Conservation (phyloP, 176 grass and related monocot species). For the Typha latifolia region DNA sequence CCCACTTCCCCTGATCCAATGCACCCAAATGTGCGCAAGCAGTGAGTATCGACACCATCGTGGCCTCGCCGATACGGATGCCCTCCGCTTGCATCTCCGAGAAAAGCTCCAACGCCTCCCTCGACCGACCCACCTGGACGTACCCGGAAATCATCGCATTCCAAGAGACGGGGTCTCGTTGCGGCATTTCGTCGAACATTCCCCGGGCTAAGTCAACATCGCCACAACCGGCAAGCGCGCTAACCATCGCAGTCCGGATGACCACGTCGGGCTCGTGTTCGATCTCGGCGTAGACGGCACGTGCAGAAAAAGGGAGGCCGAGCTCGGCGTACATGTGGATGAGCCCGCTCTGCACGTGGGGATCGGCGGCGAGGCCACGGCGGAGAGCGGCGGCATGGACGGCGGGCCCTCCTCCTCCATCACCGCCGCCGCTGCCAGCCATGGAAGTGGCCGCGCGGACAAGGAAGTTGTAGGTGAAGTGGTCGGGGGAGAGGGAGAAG, state of each 20-base stretch:
- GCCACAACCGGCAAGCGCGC: slow-evolving; percentile 11
- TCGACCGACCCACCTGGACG: slow-evolving; percentile 35
- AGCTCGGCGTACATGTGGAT: slow-evolving; percentile 67
- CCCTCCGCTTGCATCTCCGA: slow-evolving; percentile 44
- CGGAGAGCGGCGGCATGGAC: slow-evolving; percentile 42
- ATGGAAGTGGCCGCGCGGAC: slow-evolving; percentile 36
- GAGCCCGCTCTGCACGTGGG: slow-evolving; percentile 55
- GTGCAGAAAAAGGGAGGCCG: slow-evolving; percentile 19
- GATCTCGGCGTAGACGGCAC: slow-evolving; percentile 37
- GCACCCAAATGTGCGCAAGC: slow-evolving; percentile 50
- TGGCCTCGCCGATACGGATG: slow-evolving; percentile 26
- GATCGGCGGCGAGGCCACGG: slow-evolving; percentile 37
- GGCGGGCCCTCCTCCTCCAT: slow-evolving; percentile 1
- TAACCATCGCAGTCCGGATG: slow-evolving; percentile 42
- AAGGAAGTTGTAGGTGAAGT: slow-evolving; percentile 56
- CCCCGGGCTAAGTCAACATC: slow-evolving; percentile 43
- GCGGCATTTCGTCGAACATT: slow-evolving; percentile 51
- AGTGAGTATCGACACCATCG: slow-evolving; percentile 53
- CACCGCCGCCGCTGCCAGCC: background rate
- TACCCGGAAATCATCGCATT: slow-evolving; percentile 66
- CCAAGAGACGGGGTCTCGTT: slow-evolving; percentile 48
- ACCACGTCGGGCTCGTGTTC: slow-evolving; percentile 33
- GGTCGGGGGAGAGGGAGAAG: slow-evolving; percentile 34
- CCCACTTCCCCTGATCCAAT: slow-evolving; percentile 59
- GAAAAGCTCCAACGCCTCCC: slow-evolving; percentile 49